phyloP scores from a whole-genome alignment of 495 filamentous ascomycete species.

The Margaritispora aquatica region DNA sequence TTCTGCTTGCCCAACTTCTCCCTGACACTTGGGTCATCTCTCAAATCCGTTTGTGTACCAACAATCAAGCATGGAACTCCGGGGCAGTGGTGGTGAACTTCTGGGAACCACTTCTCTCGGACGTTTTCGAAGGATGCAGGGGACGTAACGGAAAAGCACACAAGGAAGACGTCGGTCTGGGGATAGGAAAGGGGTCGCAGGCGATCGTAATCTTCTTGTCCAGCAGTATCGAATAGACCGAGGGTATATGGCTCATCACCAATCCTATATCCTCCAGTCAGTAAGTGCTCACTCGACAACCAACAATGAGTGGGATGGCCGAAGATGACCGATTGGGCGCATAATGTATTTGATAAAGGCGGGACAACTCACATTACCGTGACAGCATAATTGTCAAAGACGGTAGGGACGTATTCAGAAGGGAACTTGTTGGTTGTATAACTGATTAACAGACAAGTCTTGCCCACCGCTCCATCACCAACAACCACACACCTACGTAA shows the following conservation, averaged over 20 bases:
- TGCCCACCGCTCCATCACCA: constrained; percentile 97
- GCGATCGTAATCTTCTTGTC: constrained; percentile 98
- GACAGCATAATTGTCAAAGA: constrained; percentile 99
- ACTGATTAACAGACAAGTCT: constrained; percentile 96
- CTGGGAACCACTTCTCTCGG: constrained; percentile 97
- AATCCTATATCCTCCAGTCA: constrained; percentile 57
- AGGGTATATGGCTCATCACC: constrained; percentile 98
- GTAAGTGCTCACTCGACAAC: not conserved
- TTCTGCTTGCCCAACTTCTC: constrained; percentile 94
- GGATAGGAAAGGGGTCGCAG: constrained; percentile 94
- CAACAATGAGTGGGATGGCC: not conserved
- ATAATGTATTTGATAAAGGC: not conserved
- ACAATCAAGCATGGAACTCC: constrained; percentile 97
- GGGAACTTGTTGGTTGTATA: constrained; percentile 99
- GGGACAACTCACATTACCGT: constrained; percentile 39
- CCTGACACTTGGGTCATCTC: constrained; percentile 80
- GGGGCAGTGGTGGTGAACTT: constrained; percentile 97
- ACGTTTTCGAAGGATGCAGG: constrained; percentile 99
- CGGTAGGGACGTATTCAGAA: constrained; percentile 98
- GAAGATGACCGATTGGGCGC: not conserved
- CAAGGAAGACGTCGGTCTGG: constrained; percentile 97
- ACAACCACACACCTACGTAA: constrained; percentile 75
- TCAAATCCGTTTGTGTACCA: constrained; percentile 93
- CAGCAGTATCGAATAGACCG: constrained; percentile 95
- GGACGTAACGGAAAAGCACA: constrained; percentile 97